A percentile compares a stretch with the other conserved stretches of the same genome.
Evolutionary conservation across 306 rosid genomes (phyloP).

Genomic region (Sesbania bispinosa): DNA sequence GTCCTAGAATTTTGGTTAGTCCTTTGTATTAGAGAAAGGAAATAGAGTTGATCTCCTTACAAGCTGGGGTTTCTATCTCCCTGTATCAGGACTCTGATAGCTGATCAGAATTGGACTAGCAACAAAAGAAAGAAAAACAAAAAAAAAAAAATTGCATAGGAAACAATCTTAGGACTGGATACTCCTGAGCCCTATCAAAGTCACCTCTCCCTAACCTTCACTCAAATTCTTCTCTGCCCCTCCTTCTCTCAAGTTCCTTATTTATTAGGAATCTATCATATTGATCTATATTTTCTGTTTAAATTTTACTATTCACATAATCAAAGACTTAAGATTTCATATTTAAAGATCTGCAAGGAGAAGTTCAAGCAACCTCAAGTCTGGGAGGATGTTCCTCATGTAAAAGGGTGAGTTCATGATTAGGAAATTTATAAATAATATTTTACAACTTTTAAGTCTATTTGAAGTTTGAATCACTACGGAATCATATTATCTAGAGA

Average conservation of each 20-base stretch:
- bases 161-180: not conserved
- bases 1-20: not conserved
- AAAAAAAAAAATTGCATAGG: not conserved
- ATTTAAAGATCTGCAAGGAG: slow-evolving; percentile 64
- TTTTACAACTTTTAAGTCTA: not conserved
- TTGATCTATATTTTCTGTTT: not conserved
- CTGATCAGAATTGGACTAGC: not conserved
- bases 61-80: not conserved
- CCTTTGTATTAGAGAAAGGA: not conserved
- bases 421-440: not conserved
- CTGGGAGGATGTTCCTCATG: slow-evolving; percentile 76
- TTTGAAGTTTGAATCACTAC: not conserved
- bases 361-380: slow-evolving; percentile 65
- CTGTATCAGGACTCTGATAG: not conserved
- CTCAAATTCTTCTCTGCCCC: no score
- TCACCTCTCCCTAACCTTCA: no score
- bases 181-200: no score
- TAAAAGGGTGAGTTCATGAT: slow-evolving; percentile 60
- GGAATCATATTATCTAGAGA: not conserved
- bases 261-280: not conserved
- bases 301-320: slow-evolving; percentile 9
- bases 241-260: no score
- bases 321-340: slow-evolving; percentile 5
- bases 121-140: not conserved
- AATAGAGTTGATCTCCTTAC: not conserved